Base-by-base conservation (phyloP, 2,329 filamentous ascomycete genomes). In the Claviceps maximensis region DNA sequence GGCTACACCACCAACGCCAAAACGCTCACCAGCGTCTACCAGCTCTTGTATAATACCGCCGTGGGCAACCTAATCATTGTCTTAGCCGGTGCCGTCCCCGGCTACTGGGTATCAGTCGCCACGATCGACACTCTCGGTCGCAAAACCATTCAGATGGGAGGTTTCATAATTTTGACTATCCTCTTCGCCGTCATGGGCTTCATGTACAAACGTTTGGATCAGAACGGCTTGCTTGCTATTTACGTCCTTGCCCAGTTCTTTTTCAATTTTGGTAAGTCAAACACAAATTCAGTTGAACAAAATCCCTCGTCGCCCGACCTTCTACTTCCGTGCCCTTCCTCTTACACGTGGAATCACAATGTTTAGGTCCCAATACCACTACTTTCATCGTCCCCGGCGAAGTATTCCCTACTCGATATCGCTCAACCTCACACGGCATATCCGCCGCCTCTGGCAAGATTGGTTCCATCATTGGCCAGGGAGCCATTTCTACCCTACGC, bases 61-160 rank as follows among this genome's bases (percentile, higher is more conserved):
- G 77, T 88, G 21, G 87, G 87, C 10, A 89, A 91, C 70, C 70
- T 90, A 60, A 87, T 90, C 59, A 77, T 90, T 50, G 82, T 89
- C 59, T 80, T 86, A 55, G 86, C 87, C 4, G 87, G 86, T 54
- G 84, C 87, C 48, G 86, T 90, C 15, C 87, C 87, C 0, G 87
- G 87, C 15, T 90, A 90, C 73, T 90, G 86, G 86, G 78, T 88
- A 17, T 87, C 85, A 0, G 86, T 89, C 6, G 81, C 81, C 1
- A 81, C 79, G 1, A 79, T 89, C 53, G 86, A 91, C 67, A 86
- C 77, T 1, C 61, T 89, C 15, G 87, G 86, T 52, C 84, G 87
- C 62, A 89, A 88, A 72, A 79, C 85, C 1, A 88, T 91, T 54
- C 87, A 87, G 69, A 69, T 86, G 53, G 75, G 73, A 55, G 81